phyloP scores from a whole-genome alignment of 164 flowering plant species.

The Sextonia rubra region DNA sequence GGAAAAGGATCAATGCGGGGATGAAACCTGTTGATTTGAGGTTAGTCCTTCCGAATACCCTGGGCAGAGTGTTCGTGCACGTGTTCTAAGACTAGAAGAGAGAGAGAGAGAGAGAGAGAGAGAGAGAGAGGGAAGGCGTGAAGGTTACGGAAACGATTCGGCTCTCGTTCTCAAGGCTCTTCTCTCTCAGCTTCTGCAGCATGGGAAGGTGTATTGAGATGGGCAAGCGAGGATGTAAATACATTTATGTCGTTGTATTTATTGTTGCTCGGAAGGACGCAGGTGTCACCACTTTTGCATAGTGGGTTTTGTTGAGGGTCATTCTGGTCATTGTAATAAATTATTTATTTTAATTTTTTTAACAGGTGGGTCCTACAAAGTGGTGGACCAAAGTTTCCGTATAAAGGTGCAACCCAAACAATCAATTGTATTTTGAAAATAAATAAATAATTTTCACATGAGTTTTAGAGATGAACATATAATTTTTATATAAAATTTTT shows the following conservation, averaged over 20 bases:
- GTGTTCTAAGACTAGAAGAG: neutral
- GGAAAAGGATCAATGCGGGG: slow-evolving; percentile 8
- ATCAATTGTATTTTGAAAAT: too few species aligned
- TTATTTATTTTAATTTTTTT: too few species aligned
- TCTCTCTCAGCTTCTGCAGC: slow-evolving; percentile 10
- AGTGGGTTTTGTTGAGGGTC: neutral
- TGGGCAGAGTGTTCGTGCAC: neutral
- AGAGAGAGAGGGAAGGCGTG: slow-evolving; percentile 24
- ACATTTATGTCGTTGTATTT: neutral
- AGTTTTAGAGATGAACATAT: too few species aligned
- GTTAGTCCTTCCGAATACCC: neutral
- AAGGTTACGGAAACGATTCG: slow-evolving; percentile 39
- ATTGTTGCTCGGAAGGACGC: neutral
- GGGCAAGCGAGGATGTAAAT: slow-evolving; percentile 8
- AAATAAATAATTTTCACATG: too few species aligned
- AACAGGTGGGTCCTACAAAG: too few species aligned
- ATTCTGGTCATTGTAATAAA: too few species aligned
- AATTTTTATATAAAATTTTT: too few species aligned
- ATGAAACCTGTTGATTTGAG: slow-evolving; percentile 3
- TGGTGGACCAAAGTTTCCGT: too few species aligned
- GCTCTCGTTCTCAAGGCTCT: slow-evolving; percentile 32
- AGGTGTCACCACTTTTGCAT: neutral
- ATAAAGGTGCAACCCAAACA: too few species aligned
- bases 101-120: slow-evolving; percentile 13
- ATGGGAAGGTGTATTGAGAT: slow-evolving; percentile 5